A percentile compares a stretch with the other conserved stretches of the same genome.
Conservation (phyloP, 352 stramenopile genomes). For the Pythium sukuiense region DNA sequence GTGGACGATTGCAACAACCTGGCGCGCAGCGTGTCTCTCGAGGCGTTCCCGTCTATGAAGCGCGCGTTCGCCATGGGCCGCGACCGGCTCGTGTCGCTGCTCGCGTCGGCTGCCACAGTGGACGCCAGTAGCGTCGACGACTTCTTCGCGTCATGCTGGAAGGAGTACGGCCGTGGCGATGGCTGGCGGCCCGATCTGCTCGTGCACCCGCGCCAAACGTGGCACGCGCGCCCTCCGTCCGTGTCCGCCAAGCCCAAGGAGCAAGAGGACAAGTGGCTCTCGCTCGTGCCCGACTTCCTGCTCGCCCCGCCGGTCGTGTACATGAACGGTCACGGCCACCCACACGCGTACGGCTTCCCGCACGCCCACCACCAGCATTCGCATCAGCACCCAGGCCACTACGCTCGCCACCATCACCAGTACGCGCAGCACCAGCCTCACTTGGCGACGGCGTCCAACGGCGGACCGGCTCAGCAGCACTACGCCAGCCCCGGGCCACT, state of each 20-base stretch:
- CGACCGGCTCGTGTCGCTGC: conserved; percentile 39
- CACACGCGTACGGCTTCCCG: conserved; percentile 9
- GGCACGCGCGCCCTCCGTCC: conserved; percentile 33
- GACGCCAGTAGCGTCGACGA: conserved; percentile 30
- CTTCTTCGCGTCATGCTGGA: conserved; percentile 66
- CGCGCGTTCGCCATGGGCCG: conserved; percentile 61
- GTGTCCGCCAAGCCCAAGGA: conserved; percentile 7
- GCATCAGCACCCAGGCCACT: conserved; percentile 6
- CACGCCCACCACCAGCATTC: conserved; percentile 11
- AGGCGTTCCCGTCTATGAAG: conserved; percentile 73
- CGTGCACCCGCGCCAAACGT: conserved; percentile 74
- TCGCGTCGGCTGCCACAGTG: neutral
- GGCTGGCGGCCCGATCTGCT: conserved; percentile 80
- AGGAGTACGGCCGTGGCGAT: conserved; percentile 65
- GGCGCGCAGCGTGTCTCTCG: conserved; percentile 70
- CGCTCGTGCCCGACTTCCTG: conserved; percentile 25
- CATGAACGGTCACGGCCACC: neutral
- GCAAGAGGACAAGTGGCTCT: conserved; percentile 18
- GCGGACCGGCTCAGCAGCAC: conserved; percentile 4
- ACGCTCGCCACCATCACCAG: conserved; percentile 4
- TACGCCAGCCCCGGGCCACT: neutral
- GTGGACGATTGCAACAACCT: conserved; percentile 89
- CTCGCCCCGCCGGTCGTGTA: conserved; percentile 13
- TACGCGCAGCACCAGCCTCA: conserved; percentile 4
- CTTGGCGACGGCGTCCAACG: neutral